These are phyloP conservation scores for Teunomyces lycoperdinae DNA, from an alignment of 805 yeast species.

Conservation along the genomic window DNA sequence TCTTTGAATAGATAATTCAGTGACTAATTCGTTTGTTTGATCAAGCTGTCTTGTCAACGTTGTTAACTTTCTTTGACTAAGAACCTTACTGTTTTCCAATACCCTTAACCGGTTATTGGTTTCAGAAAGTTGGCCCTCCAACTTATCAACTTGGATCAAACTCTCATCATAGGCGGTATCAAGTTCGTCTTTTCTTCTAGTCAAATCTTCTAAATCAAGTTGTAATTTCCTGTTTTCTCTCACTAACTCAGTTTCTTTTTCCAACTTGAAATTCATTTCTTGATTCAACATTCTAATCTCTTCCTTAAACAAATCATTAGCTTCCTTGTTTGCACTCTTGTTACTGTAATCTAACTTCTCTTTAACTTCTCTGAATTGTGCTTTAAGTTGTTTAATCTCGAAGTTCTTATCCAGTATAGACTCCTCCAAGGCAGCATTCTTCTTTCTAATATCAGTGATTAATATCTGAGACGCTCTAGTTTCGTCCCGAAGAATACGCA, in stretches of 20 bases:
- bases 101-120: conserved; percentile 25
- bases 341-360: conserved; percentile 56
- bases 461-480: conserved; percentile 51
- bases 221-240: conserved; percentile 61
- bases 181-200: conserved; percentile 21
- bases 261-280: conserved; percentile 53
- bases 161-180: conserved; percentile 33
- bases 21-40: conserved; percentile 56
- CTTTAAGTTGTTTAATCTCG: conserved; percentile 49
- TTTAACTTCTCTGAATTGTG: conserved; percentile 47
- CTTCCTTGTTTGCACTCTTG: conserved; percentile 38
- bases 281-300: conserved; percentile 55
- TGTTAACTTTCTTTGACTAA: conserved; percentile 34
- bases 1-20: conserved; percentile 60
- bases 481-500: conserved; percentile 49
- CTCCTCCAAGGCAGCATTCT: conserved; percentile 52
- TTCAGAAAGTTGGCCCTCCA: conserved; percentile 29
- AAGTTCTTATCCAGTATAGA: conserved; percentile 55
- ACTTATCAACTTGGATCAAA: conserved; percentile 40
- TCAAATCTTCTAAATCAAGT: conserved; percentile 53
- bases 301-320: conserved; percentile 43
- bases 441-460: conserved; percentile 50
- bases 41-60: conserved; percentile 48
- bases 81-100: conserved; percentile 32
- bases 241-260: conserved; percentile 63